Base-by-base conservation (phyloP, 2,329 filamentous ascomycete genomes). In the Exophiala sp. region DNA sequence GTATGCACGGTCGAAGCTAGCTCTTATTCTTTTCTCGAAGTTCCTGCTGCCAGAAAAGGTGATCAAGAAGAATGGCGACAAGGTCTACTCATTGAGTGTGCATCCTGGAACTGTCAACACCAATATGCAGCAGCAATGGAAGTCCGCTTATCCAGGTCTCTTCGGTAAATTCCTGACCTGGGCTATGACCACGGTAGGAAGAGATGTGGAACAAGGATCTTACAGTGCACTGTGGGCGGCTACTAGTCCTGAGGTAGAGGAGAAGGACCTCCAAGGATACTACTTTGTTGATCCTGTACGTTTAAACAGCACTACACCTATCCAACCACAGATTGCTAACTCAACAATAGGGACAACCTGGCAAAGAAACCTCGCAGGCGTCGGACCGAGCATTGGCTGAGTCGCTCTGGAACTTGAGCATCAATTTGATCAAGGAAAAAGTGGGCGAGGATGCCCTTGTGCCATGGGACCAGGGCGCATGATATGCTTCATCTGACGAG, bases 51-150 rank as follows among this genome's bases (percentile, higher is more conserved):
- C 66, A 0, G 66, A 68, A 1, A 64, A 64, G 37, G 71, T 74
- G 5, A 71, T 74, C 39, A 67, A 69, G 46, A 63, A 66, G 1
- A 70, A 72, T 32, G 60, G 62, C 2, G 70, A 74, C 42, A 62
- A 64, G 3, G 66, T 73, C 14, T 70, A 66, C 51, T 69, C 68
- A 1, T 47, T 72, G 21, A 62, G 68, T 2, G 69, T 73, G 1
- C 70, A 74, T 48, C 71, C 70, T 2, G 70, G 70, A 73, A 18
- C 30, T 9, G 30, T 34, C 30, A 73, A 70, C 6, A 73, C 71
- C 0, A 63, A 64, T 2, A 72, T 73, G 66, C 69, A 73, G 45
- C 62, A 72, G 44, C 70, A 73, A 49, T 73, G 69, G 69, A 72
- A 73, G 50, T 68, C 0, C 56, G 30, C 30, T 11, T 34, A 34